Conservation (phyloP, 164 flowering plant genomes). For the Cinnamomum chago region DNA sequence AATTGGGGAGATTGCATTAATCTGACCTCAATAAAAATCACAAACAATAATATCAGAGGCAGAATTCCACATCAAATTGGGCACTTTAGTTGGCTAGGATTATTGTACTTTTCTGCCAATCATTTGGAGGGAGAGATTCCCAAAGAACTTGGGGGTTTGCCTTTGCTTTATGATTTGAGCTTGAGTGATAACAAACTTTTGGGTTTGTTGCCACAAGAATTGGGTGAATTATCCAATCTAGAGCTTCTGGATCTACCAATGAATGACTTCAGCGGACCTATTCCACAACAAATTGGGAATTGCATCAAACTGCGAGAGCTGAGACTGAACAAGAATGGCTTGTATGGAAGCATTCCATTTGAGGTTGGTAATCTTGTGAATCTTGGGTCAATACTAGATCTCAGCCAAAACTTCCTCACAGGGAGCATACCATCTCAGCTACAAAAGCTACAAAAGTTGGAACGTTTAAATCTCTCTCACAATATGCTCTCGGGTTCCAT, state of each 20-base stretch:
- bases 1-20: background rate
- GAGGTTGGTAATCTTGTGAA: background rate
- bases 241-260: background rate
- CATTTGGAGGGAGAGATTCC: slow-evolving; percentile 1
- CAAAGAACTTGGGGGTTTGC: background rate
- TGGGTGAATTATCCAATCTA: background rate
- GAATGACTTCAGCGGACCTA: background rate
- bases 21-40: background rate
- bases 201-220: background rate
- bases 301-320: background rate
- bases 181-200: background rate
- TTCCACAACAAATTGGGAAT: background rate
- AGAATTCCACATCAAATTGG: background rate
- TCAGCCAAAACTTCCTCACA: background rate
- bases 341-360: slow-evolving; percentile 6
- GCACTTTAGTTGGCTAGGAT: background rate
- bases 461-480: slow-evolving; percentile 4
- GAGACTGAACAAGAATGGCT: background rate
- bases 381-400: background rate
- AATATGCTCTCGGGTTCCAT: slow-evolving; percentile 1
- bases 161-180: background rate
- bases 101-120: background rate
- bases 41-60: background rate
- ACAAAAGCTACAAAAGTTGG: background rate
- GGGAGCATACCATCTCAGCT: background rate